These are phyloP conservation scores for Infundibulicybe gibba DNA, from an alignment of 768 basidiomycete species.

Conservation along the genomic window DNA sequence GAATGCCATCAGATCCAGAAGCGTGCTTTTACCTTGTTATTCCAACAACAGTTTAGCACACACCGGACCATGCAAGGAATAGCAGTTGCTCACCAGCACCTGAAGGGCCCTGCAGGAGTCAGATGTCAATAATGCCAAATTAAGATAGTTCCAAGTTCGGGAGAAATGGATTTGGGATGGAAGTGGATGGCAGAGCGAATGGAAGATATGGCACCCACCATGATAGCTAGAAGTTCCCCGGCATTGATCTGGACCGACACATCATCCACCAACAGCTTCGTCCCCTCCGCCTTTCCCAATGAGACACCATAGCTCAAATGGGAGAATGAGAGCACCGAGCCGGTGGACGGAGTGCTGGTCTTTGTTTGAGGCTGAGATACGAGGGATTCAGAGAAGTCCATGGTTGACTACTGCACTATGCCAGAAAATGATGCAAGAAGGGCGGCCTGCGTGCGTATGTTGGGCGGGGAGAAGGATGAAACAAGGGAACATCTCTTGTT, in stretches of 20 bases:
- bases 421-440: too few relatives aligned
- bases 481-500: too few relatives aligned
- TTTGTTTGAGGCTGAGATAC: too few relatives aligned
- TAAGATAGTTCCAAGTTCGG: background rate
- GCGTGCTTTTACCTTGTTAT: conserved; percentile 36
- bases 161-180: too few relatives aligned
- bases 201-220: conserved; percentile 24
- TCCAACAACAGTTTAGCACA: background rate
- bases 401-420: too few relatives aligned
- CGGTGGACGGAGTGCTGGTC: background rate
- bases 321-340: conserved; percentile 27
- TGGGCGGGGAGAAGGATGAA: too few relatives aligned
- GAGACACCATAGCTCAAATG: conserved; percentile 29
- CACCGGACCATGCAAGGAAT: background rate
- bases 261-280: conserved; percentile 33
- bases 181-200: too few relatives aligned
- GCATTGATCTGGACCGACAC: conserved; percentile 33
- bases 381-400: too few relatives aligned
- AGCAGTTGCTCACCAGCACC: conserved; percentile 31
- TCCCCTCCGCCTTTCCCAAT: conserved; percentile 12
- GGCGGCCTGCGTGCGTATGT: too few relatives aligned
- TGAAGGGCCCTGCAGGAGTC: conserved; percentile 34
- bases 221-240: conserved; percentile 38
- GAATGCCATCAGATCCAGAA: conserved; percentile 42
- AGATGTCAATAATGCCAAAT: background rate